These are phyloP conservation scores for Solanum lignicaule DNA, from an alignment of 257 asterid species.

Conservation along the genomic window DNA sequence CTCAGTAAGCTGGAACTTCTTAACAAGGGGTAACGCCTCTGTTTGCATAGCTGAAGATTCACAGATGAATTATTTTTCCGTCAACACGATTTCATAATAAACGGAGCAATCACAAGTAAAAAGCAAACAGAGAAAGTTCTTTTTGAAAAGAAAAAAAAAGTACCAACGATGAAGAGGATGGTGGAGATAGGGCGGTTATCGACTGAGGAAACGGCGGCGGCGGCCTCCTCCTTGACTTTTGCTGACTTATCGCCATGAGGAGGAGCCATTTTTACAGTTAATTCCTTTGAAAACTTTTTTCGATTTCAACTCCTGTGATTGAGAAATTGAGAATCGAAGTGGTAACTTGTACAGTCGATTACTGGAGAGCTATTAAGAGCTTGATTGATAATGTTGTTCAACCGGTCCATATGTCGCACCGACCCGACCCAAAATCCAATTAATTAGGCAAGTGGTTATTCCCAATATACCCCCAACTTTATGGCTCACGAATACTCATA, in stretches of 20 bases:
- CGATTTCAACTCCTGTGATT: neutral
- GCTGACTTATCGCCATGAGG: constrained; percentile 24
- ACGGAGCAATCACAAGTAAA: neutral
- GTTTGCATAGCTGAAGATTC: constrained; percentile 72
- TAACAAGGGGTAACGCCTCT: constrained; percentile 80
- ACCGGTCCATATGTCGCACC: neutral
- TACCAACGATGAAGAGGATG: constrained; percentile 75
- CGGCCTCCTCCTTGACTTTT: constrained; percentile 27
- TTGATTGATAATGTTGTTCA: neutral
- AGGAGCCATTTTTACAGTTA: constrained; percentile 42
- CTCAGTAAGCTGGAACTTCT: constrained; percentile 64
- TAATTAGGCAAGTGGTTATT: neutral
- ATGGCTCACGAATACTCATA: too few species aligned
- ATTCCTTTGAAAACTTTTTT: neutral
- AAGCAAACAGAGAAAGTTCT: neutral
- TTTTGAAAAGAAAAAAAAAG: neutral
- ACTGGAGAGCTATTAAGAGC: neutral
- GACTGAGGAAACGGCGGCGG: neutral
- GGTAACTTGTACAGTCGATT: neutral
- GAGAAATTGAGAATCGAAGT: neutral
- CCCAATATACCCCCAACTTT: neutral
- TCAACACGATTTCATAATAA: neutral
- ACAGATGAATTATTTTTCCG: neutral
- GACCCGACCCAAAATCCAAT: neutral
- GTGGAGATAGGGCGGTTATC: constrained; percentile 47